Conservation (phyloP, 805 yeast genomes). For the Candida maesae region DNA sequence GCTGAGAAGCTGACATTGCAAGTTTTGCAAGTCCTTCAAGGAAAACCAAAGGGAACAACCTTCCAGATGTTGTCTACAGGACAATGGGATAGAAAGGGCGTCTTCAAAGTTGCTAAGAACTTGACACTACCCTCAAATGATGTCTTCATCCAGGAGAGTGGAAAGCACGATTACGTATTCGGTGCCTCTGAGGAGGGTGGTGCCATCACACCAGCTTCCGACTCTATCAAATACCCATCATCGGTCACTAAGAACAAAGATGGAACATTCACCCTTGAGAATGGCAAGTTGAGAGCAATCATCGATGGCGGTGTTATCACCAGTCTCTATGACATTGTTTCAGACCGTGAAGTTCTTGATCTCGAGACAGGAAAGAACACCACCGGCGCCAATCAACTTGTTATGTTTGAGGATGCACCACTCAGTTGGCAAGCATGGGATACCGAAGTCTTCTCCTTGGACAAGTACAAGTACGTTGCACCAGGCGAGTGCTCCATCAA, state of each 20-base stretch:
- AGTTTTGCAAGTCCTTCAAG: slow-evolving; percentile 29
- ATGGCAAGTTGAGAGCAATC: slow-evolving; percentile 53
- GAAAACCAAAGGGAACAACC: slow-evolving; percentile 22
- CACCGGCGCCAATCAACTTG: slow-evolving; percentile 75
- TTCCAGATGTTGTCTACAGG: slow-evolving; percentile 44
- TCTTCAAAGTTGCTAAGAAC: slow-evolving; percentile 35
- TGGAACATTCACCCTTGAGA: slow-evolving; percentile 48
- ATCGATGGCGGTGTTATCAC: slow-evolving; percentile 53
- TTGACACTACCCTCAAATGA: slow-evolving; percentile 1
- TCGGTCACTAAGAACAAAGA: slow-evolving; percentile 38
- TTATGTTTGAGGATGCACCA: slow-evolving; percentile 87
- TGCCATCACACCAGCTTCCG: slow-evolving; percentile 12
- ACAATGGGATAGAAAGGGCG: slow-evolving; percentile 54
- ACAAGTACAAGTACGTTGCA: slow-evolving; percentile 54
- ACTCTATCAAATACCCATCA: slow-evolving; percentile 43
- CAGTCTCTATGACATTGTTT: slow-evolving; percentile 56
- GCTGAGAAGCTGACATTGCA: slow-evolving; percentile 48
- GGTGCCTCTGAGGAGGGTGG: slow-evolving; percentile 6
- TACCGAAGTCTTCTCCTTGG: slow-evolving; percentile 84
- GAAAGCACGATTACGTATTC: slow-evolving; percentile 22
- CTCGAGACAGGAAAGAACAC: slow-evolving; percentile 37
- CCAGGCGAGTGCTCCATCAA: slow-evolving; percentile 35
- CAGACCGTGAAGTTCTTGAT: slow-evolving; percentile 66
- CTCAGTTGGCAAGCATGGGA: slow-evolving; percentile 96
- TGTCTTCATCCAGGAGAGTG: slow-evolving; percentile 16